Evolutionary conservation across 2,329 filamentous ascomycete genomes (phyloP), one percentile per base, ranked within the genome.

Genomic region (Colletotrichum sp.): DNA sequence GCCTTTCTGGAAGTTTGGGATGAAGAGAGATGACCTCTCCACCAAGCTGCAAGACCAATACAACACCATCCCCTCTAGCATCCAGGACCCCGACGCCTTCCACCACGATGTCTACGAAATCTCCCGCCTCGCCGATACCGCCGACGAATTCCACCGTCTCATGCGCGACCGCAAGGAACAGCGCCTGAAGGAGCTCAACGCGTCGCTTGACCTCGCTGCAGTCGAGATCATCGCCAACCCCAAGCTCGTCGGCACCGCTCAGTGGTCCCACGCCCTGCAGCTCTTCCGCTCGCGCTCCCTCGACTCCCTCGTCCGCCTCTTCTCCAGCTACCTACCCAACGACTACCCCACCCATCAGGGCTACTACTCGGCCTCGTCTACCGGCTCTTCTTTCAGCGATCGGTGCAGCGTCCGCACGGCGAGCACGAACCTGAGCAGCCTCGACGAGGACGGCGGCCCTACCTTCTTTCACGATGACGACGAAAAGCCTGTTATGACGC

Each of bases 1-100:
- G 90, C 90, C 90, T 58, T 87, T 88, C 79, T 92, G 90, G 90
- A 92, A 92, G 82, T 92, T 92, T 85, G 90, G 89, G 80, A 87
- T 92, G 87, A 91, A 90, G 86, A 87, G 87, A 80, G 87, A 88
- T 72, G 90, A 91, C 79, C 88, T 92, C 82, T 88, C 88, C 81
- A 89, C 88, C 69, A 89, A 87, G 68, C 87, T 92, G 14, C 89
- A 92, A 79, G 88, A 91, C 77, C 87, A 89, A 80, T 92, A 91
- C 84, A 92, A 92, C 83, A 92, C 90, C 63, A 84, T 91, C 69
- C 83, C 88, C 66, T 88, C 88, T 67, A 84, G 87, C 61, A 87
- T 92, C 34, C 90, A 91, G 79, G 90, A 92, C 82, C 88, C 89
- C 77, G 88, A 91, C 76, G 90, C 90, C 68, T 92, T 92, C 76